Percentiles rank a stretch among this genome's conserved stretches.
These are phyloP conservation scores for Entonaema liquescens DNA, from an alignment of 495 filamentous ascomycete species.

Conservation along the genomic window DNA sequence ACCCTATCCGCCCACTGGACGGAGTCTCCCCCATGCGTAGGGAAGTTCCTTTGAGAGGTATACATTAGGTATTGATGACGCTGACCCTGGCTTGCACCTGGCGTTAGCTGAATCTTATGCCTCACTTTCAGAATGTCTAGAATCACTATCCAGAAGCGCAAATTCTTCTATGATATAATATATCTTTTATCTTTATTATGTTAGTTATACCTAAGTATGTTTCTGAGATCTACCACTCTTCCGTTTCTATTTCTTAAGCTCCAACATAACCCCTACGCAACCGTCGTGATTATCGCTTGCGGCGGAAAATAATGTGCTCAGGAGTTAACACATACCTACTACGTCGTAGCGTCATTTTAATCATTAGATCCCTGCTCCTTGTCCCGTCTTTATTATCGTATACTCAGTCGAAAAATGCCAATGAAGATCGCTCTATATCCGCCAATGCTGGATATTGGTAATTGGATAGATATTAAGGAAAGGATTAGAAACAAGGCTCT, in stretches of 20 bases:
- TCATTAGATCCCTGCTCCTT: constrained; percentile 30
- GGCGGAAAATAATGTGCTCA: constrained; percentile 35
- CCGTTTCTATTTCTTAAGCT: constrained; percentile 2
- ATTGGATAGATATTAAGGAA: constrained; percentile 2
- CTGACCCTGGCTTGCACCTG: background rate
- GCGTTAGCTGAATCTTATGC: constrained; percentile 4
- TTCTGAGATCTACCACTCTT: background rate
- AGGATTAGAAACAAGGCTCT: background rate
- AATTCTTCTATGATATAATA: background rate
- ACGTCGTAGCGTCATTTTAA: constrained; percentile 33
- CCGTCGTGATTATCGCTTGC: constrained; percentile 30
- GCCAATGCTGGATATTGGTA: constrained; percentile 11
- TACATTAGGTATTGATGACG: background rate
- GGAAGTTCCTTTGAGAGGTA: background rate
- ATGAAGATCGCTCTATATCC: constrained; percentile 25
- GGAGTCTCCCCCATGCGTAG: background rate
- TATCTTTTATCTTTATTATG: too few species aligned
- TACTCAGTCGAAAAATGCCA: constrained; percentile 24
- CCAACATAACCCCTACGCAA: background rate
- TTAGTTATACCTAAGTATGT: constrained; percentile 9
- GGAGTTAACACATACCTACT: constrained; percentile 12
- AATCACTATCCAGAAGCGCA: too few species aligned
- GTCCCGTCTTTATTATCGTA: constrained; percentile 30
- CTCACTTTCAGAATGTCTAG: background rate
- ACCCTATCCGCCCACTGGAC: constrained; percentile 9